Conservation (phyloP, 306 rosid genomes). For the Crotalaria pallida region DNA sequence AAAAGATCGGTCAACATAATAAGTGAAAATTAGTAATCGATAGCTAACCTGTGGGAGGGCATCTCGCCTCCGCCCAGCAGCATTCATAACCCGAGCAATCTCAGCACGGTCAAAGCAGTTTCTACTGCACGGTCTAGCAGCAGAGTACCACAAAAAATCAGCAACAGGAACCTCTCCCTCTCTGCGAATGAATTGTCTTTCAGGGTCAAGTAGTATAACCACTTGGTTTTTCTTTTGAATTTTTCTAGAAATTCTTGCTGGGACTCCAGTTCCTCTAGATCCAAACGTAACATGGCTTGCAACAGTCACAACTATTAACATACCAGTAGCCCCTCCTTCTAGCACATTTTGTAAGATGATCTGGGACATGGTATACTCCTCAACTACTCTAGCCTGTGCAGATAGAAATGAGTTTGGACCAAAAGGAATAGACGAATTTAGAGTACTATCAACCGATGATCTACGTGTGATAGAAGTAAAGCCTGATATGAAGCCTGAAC, state of each 20-base stretch:
- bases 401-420: constrained; percentile 89
- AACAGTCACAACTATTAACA: constrained; percentile 87
- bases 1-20: not conserved
- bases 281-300: constrained; percentile 89
- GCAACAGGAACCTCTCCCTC: constrained; percentile 98
- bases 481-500: constrained; percentile 92
- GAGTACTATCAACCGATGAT: constrained; percentile 47
- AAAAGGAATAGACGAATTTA: constrained; percentile 56
- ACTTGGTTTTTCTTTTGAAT: constrained; percentile 88
- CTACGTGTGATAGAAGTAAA: constrained; percentile 58
- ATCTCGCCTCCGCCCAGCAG: constrained; percentile 90
- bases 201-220: constrained; percentile 85
- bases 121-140: constrained; percentile 86
- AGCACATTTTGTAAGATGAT: constrained; percentile 53
- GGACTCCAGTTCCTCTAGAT: constrained; percentile 84
- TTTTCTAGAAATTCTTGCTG: constrained; percentile 85
- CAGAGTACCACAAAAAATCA: constrained; percentile 96
- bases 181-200: constrained; percentile 74
- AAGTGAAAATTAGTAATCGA: not conserved
- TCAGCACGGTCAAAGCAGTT: constrained; percentile 98
- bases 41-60: constrained; percentile 88
- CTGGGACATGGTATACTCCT: constrained; percentile 80
- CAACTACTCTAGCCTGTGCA: constrained; percentile 88
- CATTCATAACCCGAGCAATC: constrained; percentile 97
- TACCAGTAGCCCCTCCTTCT: constrained; percentile 61